These are phyloP conservation scores for Volvox carteri DNA, from an alignment of 163 green algal genomes.

Conservation along the genomic window DNA sequence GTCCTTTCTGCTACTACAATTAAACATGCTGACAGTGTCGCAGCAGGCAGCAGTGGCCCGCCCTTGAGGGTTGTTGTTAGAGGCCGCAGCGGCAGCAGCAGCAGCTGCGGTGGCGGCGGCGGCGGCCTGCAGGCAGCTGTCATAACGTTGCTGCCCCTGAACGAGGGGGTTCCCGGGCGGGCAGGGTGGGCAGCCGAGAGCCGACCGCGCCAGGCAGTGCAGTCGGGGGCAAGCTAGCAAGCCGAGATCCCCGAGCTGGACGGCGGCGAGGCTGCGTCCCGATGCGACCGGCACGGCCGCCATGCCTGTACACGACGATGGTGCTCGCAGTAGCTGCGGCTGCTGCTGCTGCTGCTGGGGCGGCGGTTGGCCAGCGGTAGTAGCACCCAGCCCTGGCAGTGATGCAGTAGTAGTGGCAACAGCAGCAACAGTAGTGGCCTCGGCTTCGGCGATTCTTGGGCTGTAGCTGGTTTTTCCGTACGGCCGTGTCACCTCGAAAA, in stretches of 20 bases:
- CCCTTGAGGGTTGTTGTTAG: too few species aligned
- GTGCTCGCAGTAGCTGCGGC: background rate
- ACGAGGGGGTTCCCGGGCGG: background rate
- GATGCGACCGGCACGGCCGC: background rate
- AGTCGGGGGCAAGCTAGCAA: background rate
- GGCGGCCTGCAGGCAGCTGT: background rate
- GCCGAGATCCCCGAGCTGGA: background rate
- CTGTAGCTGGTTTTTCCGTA: background rate
- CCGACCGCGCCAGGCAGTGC: background rate
- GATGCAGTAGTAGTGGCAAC: too few species aligned
- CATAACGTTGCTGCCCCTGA: background rate
- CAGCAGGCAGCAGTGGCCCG: background rate
- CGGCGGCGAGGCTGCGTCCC: background rate
- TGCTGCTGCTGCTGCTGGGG: background rate
- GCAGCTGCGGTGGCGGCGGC: background rate
- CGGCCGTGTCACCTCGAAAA: slow-evolving; percentile 33
- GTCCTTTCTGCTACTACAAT: too few species aligned
- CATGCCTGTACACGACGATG: background rate
- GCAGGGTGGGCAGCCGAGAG: slow-evolving; percentile 18
- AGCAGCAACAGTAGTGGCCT: background rate
- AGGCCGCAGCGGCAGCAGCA: background rate
- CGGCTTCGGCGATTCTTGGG: background rate
- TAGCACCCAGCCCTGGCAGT: too few species aligned
- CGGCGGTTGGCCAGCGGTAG: too few species aligned
- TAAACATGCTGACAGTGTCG: too few species aligned